phyloP scores from a whole-genome alignment of 1,284 basidiomycete genomes.

The Ganoderma boninense region DNA sequence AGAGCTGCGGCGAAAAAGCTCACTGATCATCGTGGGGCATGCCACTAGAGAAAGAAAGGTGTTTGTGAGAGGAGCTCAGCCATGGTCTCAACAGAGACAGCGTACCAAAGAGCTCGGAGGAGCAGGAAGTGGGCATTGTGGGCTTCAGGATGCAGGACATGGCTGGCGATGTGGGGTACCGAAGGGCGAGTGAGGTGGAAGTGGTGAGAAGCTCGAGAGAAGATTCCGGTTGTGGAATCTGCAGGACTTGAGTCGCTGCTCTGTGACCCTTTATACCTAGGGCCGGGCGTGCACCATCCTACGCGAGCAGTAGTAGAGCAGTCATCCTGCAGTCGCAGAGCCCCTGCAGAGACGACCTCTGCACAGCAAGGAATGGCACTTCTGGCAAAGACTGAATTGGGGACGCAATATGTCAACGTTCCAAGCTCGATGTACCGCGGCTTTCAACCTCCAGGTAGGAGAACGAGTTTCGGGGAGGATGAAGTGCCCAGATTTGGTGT shows the following conservation, averaged over 20 bases:
- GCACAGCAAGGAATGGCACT: neutral
- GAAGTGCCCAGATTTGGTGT: neutral
- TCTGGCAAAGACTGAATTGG: neutral
- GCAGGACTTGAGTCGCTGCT: neutral
- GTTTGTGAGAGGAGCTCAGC: neutral
- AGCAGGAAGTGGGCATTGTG: slow-evolving; percentile 4
- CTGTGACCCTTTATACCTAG: neutral
- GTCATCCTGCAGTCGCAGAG: neutral
- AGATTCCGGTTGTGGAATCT: neutral
- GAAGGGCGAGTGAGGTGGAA: neutral
- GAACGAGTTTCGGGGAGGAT: neutral
- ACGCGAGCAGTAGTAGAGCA: neutral
- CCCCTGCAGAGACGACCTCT: neutral
- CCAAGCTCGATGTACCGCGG: neutral
- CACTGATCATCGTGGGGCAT: neutral
- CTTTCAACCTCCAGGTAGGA: neutral
- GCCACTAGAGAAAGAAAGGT: neutral
- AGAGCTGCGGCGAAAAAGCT: neutral
- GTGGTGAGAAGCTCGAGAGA: neutral
- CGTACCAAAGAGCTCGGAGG: slow-evolving; percentile 1
- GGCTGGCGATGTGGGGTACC: neutral
- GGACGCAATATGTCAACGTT: neutral
- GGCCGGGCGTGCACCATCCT: neutral
- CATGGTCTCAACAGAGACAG: neutral
- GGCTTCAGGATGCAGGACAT: slow-evolving; percentile 4